Evolutionary conservation across 2,329 filamentous ascomycete species (phyloP), one percentile per base, ranked within the genome.

Genomic region (Madurella mycetomatis): DNA sequence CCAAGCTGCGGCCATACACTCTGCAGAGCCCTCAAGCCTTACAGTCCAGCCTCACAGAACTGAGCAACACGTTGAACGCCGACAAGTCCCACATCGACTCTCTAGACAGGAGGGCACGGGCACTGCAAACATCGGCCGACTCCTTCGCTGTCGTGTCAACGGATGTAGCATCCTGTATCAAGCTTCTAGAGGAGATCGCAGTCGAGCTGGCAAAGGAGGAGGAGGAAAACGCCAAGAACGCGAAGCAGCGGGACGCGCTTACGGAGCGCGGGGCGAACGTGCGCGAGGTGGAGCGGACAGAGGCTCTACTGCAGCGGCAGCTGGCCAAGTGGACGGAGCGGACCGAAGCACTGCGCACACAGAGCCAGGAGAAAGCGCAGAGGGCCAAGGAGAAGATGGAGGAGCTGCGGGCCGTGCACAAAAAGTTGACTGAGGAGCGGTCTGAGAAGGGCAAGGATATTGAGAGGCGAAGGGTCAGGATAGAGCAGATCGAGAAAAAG

Each of bases 401-500:
- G 65, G 88, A 94, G 71, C 76, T 99, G 53, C 81, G 89, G 52
- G 83, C 80, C 4, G 81, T 91, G 45, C 92, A 99, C 70, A 84
- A 84, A 66, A 84, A 85, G 67, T 76, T 97, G 57, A 88, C 87
- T 0, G 88, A 92, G 66, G 92, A 99, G 76, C 81, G 92, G 59
- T 82, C 82, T 1, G 90, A 94, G 51, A 95, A 95, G 73, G 86
- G 87, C 34, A 86, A 90, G 54, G 92, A 97, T 67, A 95, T 97
- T 75, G 94, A 99, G 76, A 85, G 88, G 67, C 80, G 92, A 64
- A 84, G 89, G 62, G 90, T 96, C n/a, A 80, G 92, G 57, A 97
- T 99, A 60, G 94, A 99, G 73, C 91, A 96, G 76, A 96, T 90
- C 9, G 92, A 97, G 80, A 97, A 97, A 76, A 97, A 97, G 88